phyloP scores from a whole-genome alignment of 208 protist species.

The Polymyxa betae region DNA sequence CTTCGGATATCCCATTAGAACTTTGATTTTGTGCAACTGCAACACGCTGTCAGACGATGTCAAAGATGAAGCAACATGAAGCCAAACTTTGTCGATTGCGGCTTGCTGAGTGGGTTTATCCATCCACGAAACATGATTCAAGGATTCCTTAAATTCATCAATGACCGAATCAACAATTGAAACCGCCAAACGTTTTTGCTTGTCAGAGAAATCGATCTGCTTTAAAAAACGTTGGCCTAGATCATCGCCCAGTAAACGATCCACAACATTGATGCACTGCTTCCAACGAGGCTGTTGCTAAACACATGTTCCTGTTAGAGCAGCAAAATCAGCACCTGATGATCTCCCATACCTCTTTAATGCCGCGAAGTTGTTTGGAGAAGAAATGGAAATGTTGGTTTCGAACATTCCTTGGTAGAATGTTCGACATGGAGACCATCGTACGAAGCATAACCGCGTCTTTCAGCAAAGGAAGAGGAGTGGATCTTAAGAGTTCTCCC shows the following conservation, averaged over 20 bases:
- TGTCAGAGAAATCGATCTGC: neutral
- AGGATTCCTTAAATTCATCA: slow-evolving; percentile 30
- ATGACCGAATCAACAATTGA: slow-evolving; percentile 49
- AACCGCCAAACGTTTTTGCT: neutral
- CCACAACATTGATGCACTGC: slow-evolving; percentile 36
- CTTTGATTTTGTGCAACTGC: slow-evolving; percentile 27
- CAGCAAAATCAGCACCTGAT: no score
- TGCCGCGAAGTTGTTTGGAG: neutral
- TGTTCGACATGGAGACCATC: neutral
- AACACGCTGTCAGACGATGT: neutral
- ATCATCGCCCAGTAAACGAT: slow-evolving; percentile 47
- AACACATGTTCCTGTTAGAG: no score
- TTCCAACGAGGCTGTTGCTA: slow-evolving; percentile 29
- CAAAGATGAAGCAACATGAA: neutral
- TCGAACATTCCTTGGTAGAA: neutral
- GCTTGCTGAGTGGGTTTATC: neutral
- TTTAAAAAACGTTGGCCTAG: slow-evolving; percentile 30
- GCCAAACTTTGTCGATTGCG: neutral
- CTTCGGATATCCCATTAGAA: slow-evolving; percentile 56
- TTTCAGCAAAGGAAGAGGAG: neutral
- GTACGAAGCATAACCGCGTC: neutral
- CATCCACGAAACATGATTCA: neutral
- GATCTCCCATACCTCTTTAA: no score
- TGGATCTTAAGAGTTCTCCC: neutral
- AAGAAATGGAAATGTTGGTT: slow-evolving; percentile 56